Conservation (phyloP, 306 rosid genomes). For the Sphenostylis stenocarpa region DNA sequence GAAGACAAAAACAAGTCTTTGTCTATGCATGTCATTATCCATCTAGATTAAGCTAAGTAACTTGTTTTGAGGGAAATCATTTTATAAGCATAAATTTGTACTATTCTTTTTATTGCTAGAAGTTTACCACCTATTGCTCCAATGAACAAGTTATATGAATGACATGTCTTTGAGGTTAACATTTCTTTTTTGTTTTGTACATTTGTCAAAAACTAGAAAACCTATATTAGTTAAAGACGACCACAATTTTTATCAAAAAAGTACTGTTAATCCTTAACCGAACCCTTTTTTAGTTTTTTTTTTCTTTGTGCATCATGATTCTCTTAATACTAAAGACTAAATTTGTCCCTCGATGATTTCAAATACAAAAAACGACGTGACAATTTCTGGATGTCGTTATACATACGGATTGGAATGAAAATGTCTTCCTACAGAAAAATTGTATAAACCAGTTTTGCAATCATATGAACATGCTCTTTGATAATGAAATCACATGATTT, state of each 20-base stretch:
- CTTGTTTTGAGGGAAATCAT: slow-evolving; percentile 9
- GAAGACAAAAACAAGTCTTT: background rate
- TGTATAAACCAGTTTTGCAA: background rate
- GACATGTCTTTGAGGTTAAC: slow-evolving; percentile 8
- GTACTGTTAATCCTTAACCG: background rate
- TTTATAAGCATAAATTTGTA: background rate
- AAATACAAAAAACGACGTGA: background rate
- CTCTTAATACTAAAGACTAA: background rate
- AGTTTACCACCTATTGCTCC: background rate
- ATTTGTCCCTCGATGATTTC: background rate
- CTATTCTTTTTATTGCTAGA: background rate
- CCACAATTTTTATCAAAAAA: background rate
- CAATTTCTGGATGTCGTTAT: background rate
- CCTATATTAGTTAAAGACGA: background rate
- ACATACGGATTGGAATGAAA: background rate
- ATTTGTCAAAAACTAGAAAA: background rate
- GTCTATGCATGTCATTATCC: slow-evolving; percentile 4
- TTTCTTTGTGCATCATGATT: background rate
- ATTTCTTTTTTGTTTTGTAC: background rate
- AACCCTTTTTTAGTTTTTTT: background rate
- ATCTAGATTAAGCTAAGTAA: slow-evolving; percentile 14
- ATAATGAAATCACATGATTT: background rate
- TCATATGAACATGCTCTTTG: background rate
- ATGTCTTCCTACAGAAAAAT: background rate
- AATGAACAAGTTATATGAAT: background rate